Conservation (phyloP, 148 eudicot species). For the Simmondsia chinensis region DNA sequence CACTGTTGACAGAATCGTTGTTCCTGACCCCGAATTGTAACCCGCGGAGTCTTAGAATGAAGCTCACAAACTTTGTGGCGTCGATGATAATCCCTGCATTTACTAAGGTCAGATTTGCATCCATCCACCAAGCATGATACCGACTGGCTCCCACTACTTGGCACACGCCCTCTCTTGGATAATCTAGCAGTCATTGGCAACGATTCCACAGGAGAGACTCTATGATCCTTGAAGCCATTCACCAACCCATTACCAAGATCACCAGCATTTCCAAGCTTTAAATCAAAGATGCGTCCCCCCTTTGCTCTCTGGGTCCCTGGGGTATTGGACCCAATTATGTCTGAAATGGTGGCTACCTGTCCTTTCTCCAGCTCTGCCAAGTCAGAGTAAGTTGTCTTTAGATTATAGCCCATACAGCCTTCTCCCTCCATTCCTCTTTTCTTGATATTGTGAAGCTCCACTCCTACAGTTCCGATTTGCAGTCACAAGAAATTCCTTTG, state of each 20-base stretch:
- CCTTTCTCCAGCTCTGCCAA: conserved; percentile 24
- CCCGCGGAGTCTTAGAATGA: conserved; percentile 58
- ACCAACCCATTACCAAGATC: conserved; percentile 12
- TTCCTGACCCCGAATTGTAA: conserved; percentile 42
- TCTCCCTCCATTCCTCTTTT: neutral
- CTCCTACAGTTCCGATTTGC: conserved; percentile 6
- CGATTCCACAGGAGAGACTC: conserved; percentile 23
- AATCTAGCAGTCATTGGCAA: conserved; percentile 25
- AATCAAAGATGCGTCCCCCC: conserved; percentile 27
- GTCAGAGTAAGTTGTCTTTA: conserved; percentile 29
- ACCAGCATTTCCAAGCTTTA: conserved; percentile 37
- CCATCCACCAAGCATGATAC: conserved; percentile 56
- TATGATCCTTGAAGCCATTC: conserved; percentile 14
- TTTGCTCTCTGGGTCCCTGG: too few species aligned
- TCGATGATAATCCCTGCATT: conserved; percentile 56
- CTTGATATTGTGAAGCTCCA: neutral
- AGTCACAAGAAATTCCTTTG: too few species aligned
- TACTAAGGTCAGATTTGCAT: conserved; percentile 51
- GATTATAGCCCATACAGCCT: conserved; percentile 38
- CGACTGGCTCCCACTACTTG: conserved; percentile 21
- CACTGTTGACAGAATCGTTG: conserved; percentile 77
- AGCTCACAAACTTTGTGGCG: conserved; percentile 74
- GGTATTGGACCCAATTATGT: conserved; percentile 20
- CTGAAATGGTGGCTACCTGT: conserved; percentile 20
- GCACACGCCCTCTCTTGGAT: conserved; percentile 40